Base-by-base conservation (phyloP, 1,139 yeast genomes). In the Diutina ranongensis region DNA sequence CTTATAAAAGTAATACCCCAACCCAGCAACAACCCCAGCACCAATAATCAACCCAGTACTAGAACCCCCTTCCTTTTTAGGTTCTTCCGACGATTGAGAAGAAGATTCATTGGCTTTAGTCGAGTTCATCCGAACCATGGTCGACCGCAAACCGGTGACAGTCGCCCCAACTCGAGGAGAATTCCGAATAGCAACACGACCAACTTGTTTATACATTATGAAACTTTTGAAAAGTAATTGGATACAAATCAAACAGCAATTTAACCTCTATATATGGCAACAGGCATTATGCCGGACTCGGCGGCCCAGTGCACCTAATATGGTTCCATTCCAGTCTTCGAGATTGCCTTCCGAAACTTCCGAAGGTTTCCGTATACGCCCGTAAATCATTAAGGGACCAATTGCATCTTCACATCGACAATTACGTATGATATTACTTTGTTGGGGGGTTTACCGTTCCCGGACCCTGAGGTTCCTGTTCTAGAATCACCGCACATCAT, bases 291-390 rank as follows among this genome's bases (percentile, higher is more conserved):
- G 34, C 34, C 34, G 34, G 34, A 31, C 7, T n/a, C 31, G 15
- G 15, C 13, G 15, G 13, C 7, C 13, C 13, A 9, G 4, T 10
- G 15, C 34, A n/a, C 34, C 15, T 12, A 27, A 8, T 27, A 12
- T 8, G 8, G 31, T 12, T 12, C n/a, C n/a, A n/a, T n/a, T n/a
- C n/a, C n/a, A n/a, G n/a, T n/a, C n/a, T n/a, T n/a, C 85, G 52
- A 85, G 88, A 4, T 94, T 83, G 21, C 97, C 97, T 45, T 66
- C 70, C 50, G 97, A 97, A 65, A 86, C 83, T 54, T 76, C 88
- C 85, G 72, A 32, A 58, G 83, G 81, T 57, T 81, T 79, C 50
- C 28, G 28, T 25, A 25, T 7, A 25, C 5, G 9, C 5, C 28
- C 28, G 28, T 5, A 25, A n/a, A n/a, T n/a, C n/a, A n/a, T n/a